Evolutionary conservation across 148 eudicot genomes (phyloP).

Genomic region (Fagopyrum tataricum): DNA sequence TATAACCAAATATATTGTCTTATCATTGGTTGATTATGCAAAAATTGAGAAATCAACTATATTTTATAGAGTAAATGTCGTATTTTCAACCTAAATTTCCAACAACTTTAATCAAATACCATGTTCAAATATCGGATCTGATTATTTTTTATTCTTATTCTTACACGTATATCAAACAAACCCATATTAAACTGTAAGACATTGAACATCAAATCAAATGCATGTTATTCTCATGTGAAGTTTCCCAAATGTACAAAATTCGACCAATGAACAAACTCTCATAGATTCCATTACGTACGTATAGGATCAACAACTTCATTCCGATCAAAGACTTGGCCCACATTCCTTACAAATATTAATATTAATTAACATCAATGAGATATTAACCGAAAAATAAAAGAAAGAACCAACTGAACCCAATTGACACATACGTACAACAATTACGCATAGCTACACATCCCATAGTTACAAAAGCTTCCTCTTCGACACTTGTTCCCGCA

Average conservation of each 20-base stretch:
- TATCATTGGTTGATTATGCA: too few relatives aligned
- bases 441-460: slow-evolving; percentile 67
- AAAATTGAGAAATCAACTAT: too few relatives aligned
- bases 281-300: not conserved
- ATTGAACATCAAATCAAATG: not conserved
- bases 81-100: too few relatives aligned
- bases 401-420: not conserved
- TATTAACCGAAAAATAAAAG: not conserved
- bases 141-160: too few relatives aligned
- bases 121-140: too few relatives aligned
- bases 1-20: too few relatives aligned
- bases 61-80: too few relatives aligned
- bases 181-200: not conserved
- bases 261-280: not conserved
- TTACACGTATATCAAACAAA: not conserved
- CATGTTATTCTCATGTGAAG: not conserved
- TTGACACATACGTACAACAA: not conserved
- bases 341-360: not conserved
- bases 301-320: not conserved
- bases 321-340: not conserved
- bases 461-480: slow-evolving; percentile 38
- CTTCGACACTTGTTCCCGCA: slow-evolving; percentile 46
- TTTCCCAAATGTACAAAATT: not conserved
- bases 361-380: not conserved
- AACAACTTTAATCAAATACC: too few relatives aligned